A percentile compares a stretch with the other conserved stretches of the same genome.
Conservation (phyloP, 2,329 filamentous ascomycete genomes). For the Xylaria digitata region DNA sequence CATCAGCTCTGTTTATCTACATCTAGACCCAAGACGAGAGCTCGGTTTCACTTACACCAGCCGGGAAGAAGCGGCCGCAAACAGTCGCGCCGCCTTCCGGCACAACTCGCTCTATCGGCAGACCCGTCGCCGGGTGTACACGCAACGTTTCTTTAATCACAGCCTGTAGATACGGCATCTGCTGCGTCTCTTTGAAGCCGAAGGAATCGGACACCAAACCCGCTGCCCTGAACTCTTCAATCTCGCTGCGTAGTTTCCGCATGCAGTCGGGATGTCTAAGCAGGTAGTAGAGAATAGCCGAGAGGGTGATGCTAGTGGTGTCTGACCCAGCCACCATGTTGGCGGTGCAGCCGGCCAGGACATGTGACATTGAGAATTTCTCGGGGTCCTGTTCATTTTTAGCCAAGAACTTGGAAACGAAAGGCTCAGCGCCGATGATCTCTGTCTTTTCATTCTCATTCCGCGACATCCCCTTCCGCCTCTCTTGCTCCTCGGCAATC, state of each 20-base stretch:
- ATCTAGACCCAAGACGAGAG: not conserved
- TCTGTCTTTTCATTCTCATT: not conserved
- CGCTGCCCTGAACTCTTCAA: constrained; percentile 46
- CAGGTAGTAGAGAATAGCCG: constrained; percentile 48
- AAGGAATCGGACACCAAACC: constrained; percentile 32
- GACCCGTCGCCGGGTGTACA: constrained; percentile 57
- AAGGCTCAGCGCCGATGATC: constrained; percentile 37
- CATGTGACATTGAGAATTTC: constrained; percentile 48
- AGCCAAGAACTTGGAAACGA: constrained; percentile 47
- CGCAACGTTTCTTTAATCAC: constrained; percentile 61
- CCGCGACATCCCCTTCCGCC: constrained; percentile 1
- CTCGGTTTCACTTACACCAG: constrained; percentile 29
- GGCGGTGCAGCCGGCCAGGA: constrained; percentile 37
- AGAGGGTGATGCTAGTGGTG: constrained; percentile 52
- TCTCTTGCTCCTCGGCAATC: constrained; percentile 34
- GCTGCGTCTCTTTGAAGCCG: constrained; percentile 46
- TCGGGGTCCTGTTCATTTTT: constrained; percentile 46
- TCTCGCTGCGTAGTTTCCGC: constrained; percentile 52
- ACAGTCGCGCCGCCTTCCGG: constrained; percentile 52
- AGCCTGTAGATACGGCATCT: constrained; percentile 59
- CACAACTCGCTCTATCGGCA: constrained; percentile 58
- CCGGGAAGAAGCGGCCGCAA: constrained; percentile 43
- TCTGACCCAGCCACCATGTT: constrained; percentile 53
- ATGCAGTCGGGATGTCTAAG: constrained; percentile 46
- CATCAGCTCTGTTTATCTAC: not conserved